These are phyloP conservation scores for Zopfia rhizophila DNA, from an alignment of 2,329 filamentous ascomycete genomes.

Conservation along the genomic window DNA sequence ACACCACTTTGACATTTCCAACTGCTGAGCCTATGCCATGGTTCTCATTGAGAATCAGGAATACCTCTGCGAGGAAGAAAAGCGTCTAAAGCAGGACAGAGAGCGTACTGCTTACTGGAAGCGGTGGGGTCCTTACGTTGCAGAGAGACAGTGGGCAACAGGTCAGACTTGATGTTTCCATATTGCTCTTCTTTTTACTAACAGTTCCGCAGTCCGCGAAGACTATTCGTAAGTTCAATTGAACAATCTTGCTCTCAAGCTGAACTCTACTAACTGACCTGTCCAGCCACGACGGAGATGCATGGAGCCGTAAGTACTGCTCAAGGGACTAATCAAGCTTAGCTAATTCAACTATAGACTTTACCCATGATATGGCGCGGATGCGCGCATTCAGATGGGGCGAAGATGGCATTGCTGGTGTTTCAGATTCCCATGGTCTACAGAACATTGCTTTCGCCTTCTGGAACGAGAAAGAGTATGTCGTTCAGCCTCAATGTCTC, in stretches of 20 bases:
- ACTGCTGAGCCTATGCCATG: conserved; percentile 64
- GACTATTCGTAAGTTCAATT: conserved; percentile 77
- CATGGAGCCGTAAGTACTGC: conserved; percentile 84
- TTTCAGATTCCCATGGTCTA: conserved; percentile 89
- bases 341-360: conserved; percentile 69
- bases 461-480: conserved; percentile 96
- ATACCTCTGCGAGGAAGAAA: conserved; percentile 89
- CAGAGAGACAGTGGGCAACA: conserved; percentile 95
- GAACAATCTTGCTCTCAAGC: conserved; percentile 18
- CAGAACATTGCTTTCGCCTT: conserved; percentile 96
- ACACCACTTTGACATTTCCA: conserved; percentile 12
- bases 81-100: conserved; percentile 85
- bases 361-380: conserved; percentile 90
- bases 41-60: conserved; percentile 90
- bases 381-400: conserved; percentile 94
- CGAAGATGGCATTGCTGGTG: conserved; percentile 95
- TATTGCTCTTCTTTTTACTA: conserved; percentile 27
- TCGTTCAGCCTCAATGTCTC: conserved; percentile 16
- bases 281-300: conserved; percentile 80
- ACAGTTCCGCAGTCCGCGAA: conserved; percentile 74
- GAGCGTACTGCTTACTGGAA: conserved; percentile 94
- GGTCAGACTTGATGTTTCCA: conserved; percentile 64
- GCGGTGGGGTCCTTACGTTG: conserved; percentile 94
- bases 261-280: conserved; percentile 36
- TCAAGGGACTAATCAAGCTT: conserved; percentile 5